Base-by-base conservation (phyloP, 441 rosid genomes). In the Lepidium campestre region DNA sequence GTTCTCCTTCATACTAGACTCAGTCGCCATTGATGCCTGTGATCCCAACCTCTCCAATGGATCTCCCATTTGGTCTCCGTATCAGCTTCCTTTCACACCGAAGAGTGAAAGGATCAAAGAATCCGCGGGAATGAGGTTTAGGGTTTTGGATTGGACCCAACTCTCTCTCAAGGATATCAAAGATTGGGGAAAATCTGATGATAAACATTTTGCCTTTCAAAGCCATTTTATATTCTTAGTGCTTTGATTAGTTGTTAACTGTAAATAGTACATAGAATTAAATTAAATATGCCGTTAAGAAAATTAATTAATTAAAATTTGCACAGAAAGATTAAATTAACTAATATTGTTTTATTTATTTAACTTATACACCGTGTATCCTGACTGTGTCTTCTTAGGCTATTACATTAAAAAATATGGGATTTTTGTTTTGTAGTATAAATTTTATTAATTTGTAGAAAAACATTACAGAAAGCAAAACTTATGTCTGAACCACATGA, bases 31-130 rank as follows among this genome's bases (percentile, higher is more conserved):
- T 29, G 67, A 79, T 17, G 85, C 40, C 61, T 83, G 90, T 52
- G 87, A 81, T 71, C 85, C 86, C 63, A 80, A 29, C 39, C 81
- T 78, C 75, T 83, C 87, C 57, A 75, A 54, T 9, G 82, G 73
- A 66, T 87, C 96, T 70, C 77, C 88, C 93, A 85, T 89, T 36
- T 56, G 27, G 5, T 48, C 34, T 36, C 48, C 14, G 36, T 19
- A 27, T 25, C 50, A 37, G 39, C 25, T 54, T 53, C 36, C 32
- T 75, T 75, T 29, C 72, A 55, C 50, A 23, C 9, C 29, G 45
- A 17, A 61, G 52, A 69, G 50, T 52, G 48, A 53, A 47, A 42
- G 14, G 13, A 20, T 18, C 11, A 48, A 36, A 57, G 46, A 56
- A 49, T 57, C 66, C 67, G 62, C 56, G 67, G 67, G 72, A 50